Conservation (phyloP, 1,139 yeast genomes). For the Scheffersomyces stambukii region DNA sequence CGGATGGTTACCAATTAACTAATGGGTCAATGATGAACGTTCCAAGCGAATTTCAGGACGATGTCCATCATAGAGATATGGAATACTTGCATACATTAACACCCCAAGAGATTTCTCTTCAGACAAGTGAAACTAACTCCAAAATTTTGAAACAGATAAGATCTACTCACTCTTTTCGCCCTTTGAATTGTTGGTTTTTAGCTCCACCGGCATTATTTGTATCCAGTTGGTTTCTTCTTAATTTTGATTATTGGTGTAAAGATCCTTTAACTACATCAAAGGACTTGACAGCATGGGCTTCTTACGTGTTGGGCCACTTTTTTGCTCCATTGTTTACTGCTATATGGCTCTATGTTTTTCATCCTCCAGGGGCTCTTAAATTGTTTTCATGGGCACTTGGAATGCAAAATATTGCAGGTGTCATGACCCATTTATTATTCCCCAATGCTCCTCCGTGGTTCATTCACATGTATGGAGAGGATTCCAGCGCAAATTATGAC, state of each 20-base stretch:
- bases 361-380: constrained; percentile 55
- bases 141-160: constrained; percentile 6
- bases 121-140: constrained; percentile 8
- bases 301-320: constrained; percentile 58
- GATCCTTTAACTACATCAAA: constrained; percentile 27
- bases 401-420: constrained; percentile 55
- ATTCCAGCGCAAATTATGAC: constrained; percentile 50
- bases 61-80: constrained; percentile 3
- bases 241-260: constrained; percentile 30
- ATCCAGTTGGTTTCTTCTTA: constrained; percentile 37
- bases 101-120: constrained; percentile 3
- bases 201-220: constrained; percentile 28
- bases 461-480: constrained; percentile 54
- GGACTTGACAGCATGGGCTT: constrained; percentile 56
- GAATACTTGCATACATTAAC: constrained; percentile 6
- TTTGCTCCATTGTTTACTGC: constrained; percentile 60
- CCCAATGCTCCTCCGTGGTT: constrained; percentile 78
- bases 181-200: constrained; percentile 19
- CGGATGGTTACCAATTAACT: too few relatives aligned
- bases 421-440: constrained; percentile 52
- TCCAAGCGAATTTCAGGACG: constrained; percentile 8
- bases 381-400: constrained; percentile 53
- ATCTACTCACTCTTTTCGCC: constrained; percentile 9
- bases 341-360: constrained; percentile 62
- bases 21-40: too few relatives aligned